Conservation (phyloP, 108 stramenopile genomes). For the Nitzschia sp. region DNA sequence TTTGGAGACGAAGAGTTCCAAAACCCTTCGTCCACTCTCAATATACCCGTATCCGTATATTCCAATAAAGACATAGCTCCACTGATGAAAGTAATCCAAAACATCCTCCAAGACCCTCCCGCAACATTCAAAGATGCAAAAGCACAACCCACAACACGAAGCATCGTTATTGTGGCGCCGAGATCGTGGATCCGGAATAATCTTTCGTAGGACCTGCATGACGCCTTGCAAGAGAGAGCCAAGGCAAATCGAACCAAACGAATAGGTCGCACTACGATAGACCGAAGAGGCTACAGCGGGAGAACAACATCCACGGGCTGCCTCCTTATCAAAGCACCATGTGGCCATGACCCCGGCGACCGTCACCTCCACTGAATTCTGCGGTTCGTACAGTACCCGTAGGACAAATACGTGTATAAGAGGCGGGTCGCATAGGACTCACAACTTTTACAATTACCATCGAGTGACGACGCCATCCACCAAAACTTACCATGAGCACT, state of each 20-base stretch:
- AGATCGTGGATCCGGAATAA: slow-evolving; percentile 25
- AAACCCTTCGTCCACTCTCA: slow-evolving; percentile 61
- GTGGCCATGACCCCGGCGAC: slow-evolving; percentile 80
- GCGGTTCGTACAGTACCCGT: no score
- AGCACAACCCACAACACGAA: slow-evolving; percentile 27
- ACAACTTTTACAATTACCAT: no score
- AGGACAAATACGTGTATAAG: no score
- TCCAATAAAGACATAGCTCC: slow-evolving; percentile 74
- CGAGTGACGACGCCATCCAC: no score
- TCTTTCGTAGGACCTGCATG: slow-evolving; percentile 37
- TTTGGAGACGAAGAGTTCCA: slow-evolving; percentile 70
- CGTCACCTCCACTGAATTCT: slow-evolving; percentile 65
- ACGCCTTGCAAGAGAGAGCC: slow-evolving; percentile 68
- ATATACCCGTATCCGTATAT: slow-evolving; percentile 76
- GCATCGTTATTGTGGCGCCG: slow-evolving; percentile 20
- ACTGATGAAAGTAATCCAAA: slow-evolving; percentile 72
- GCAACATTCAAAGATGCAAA: slow-evolving; percentile 45
- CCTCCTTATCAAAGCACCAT: slow-evolving; percentile 74
- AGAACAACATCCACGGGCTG: slow-evolving; percentile 48
- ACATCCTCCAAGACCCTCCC: slow-evolving; percentile 45
- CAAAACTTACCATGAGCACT: slow-evolving; percentile 70
- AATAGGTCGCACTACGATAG: slow-evolving; percentile 41
- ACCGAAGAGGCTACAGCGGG: slow-evolving; percentile 46
- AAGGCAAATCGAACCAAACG: slow-evolving; percentile 82
- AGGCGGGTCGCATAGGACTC: no score